Evolutionary conservation across 202 grass and related monocot genomes (phyloP).

Genomic region (Dendrocalamus latiflorus): DNA sequence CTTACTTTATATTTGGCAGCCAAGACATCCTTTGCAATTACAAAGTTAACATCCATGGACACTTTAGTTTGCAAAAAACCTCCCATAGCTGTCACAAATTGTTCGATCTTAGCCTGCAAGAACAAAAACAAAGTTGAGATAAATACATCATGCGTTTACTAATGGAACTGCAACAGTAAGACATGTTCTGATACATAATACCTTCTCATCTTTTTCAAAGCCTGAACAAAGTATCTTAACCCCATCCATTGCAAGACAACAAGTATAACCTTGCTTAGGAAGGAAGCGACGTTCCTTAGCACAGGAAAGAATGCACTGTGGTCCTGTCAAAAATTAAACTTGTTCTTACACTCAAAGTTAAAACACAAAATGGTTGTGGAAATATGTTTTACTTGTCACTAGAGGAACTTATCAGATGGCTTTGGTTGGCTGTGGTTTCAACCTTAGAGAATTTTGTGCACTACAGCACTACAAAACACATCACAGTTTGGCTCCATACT

Average conservation of each 20-base stretch:
- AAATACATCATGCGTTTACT: not conserved
- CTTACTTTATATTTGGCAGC: constrained; percentile 87
- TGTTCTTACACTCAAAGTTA: not conserved
- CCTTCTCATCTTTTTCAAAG: constrained; percentile 86
- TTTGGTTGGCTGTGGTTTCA: not conserved
- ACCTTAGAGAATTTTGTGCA: not conserved
- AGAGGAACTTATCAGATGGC: not conserved
- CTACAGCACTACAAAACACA: not conserved
- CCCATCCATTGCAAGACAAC: constrained; percentile 96
- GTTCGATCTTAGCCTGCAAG: constrained; percentile 67
- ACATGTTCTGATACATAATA: constrained; percentile 27
- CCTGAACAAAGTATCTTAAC: constrained; percentile 87
- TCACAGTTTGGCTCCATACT: not conserved
- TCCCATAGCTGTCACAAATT: constrained; percentile 80
- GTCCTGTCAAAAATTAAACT: constrained; percentile 51
- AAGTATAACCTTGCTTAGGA: constrained; percentile 94
- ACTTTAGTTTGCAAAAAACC: constrained; percentile 52
- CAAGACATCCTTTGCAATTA: constrained; percentile 85
- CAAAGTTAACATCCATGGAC: constrained; percentile 73
- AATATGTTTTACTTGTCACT: not conserved
- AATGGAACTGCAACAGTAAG: constrained; percentile 4
- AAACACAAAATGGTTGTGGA: constrained; percentile 16
- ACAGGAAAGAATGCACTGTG: constrained; percentile 83
- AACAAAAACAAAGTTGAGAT: constrained; percentile 32
- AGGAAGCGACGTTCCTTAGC: constrained; percentile 75